These are phyloP conservation scores for Pycnococcus provasolii DNA, from an alignment of 139 green algal species.

Conservation along the genomic window DNA sequence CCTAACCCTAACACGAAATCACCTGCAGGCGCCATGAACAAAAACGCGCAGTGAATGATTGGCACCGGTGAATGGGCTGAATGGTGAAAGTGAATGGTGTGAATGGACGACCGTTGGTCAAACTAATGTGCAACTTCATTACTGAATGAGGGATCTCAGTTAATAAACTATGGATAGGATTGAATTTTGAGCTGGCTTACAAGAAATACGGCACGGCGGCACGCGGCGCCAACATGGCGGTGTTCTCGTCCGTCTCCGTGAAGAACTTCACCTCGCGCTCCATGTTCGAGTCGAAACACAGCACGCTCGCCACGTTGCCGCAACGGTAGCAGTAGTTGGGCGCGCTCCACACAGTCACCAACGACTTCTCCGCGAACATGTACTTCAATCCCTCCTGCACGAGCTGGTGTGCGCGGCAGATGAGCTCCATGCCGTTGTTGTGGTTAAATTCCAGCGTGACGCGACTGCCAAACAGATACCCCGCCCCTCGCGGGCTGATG, in stretches of 20 bases:
- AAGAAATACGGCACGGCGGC: conserved; percentile 72
- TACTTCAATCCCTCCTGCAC: conserved; percentile 98
- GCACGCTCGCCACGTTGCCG: conserved; percentile 91
- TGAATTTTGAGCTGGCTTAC: conserved; percentile 23
- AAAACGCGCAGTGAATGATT: too few relatives aligned
- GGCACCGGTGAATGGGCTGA: too few relatives aligned
- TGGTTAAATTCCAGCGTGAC: conserved; percentile 72
- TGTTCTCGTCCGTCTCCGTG: conserved; percentile 92
- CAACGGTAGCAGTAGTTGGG: conserved; percentile 99
- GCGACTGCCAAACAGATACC: conserved; percentile 89
- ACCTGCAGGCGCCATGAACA: too few relatives aligned
- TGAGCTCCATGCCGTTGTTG: conserved; percentile 89
- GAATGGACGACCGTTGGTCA: too few relatives aligned
- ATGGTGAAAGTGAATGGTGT: too few relatives aligned
- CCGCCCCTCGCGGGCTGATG: conserved; percentile 78
- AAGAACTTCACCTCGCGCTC: conserved; percentile 66
- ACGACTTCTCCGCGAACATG: conserved; percentile 78
- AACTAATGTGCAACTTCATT: too few relatives aligned
- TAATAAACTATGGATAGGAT: too few relatives aligned
- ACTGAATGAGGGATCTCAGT: too few relatives aligned
- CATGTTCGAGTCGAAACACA: conserved; percentile 87
- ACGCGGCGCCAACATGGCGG: conserved; percentile 67
- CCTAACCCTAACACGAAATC: too few relatives aligned
- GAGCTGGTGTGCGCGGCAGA: conserved; percentile 94
- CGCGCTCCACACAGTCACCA: conserved; percentile 92